Evolutionary conservation across 176 grass and related monocot species (phyloP).

Genomic region (Phoenix dactylifera): DNA sequence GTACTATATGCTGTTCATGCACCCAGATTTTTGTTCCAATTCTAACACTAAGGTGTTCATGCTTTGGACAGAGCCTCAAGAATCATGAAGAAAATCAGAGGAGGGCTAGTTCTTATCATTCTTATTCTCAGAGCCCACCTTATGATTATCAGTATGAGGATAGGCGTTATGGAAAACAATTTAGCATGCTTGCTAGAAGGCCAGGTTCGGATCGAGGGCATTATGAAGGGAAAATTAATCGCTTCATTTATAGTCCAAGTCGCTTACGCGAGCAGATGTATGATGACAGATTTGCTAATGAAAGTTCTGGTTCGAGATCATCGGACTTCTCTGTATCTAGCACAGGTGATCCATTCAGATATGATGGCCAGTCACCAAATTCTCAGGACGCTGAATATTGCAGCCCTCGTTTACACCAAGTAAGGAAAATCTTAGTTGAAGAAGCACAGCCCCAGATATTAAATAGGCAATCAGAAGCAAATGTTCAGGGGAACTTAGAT

Average conservation of each 20-base stretch:
- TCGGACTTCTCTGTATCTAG: constrained; percentile 94
- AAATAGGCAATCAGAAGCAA: constrained; percentile 17
- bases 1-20: no score
- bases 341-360: constrained; percentile 50
- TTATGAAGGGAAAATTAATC: constrained; percentile 58
- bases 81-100: constrained; percentile 42
- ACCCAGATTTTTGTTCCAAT: not conserved
- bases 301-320: constrained; percentile 72
- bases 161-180: constrained; percentile 82
- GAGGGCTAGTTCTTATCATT: constrained; percentile 87
- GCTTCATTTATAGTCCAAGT: constrained; percentile 60
- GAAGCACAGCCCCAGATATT: constrained; percentile 27
- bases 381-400: constrained; percentile 56
- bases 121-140: constrained; percentile 94
- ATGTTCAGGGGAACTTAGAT: constrained; percentile 28
- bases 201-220: constrained; percentile 56
- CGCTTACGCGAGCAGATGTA: constrained; percentile 36
- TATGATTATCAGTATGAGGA: constrained; percentile 99
- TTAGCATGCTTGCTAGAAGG: constrained; percentile 47
- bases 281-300: constrained; percentile 86
- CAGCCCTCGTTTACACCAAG: constrained; percentile 48
- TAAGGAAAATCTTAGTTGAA: constrained; percentile 42
- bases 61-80: constrained; percentile 49
- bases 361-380: constrained; percentile 62
- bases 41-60: constrained; percentile 20